Base-by-base conservation (phyloP, 805 yeast genomes). In the Peterozyma xylosa region DNA sequence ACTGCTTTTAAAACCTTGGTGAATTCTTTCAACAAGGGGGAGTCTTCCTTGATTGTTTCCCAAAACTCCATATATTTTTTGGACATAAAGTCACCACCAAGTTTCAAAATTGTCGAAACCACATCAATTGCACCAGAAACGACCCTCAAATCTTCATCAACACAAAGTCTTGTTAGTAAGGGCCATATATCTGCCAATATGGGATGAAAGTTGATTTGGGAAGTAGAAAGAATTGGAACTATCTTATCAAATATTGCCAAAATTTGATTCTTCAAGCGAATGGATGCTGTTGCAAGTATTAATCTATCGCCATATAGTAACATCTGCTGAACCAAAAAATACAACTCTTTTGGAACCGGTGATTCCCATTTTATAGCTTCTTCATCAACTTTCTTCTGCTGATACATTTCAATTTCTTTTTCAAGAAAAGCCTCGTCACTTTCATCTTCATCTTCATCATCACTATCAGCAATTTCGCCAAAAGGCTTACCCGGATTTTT, bases 301-400 rank as follows among this genome's bases (percentile, higher is more conserved):
- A 77, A 68, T 46, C 86, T 66, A 43, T 86, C 84, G 6, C 91
- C 82, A 56, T 88, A 86, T 5, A 68, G 73, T 42, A 79, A 67
- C 3, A 91, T 78, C 43, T 76, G 76, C 37, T 79, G 75, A 1
- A 86, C 62, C 2, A 81, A 63, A 35, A 62, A 57, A 58, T 86
- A 91, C 0, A 83, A 64, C 2, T 70, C 63, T 35, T 72, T 64
- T 0, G 95, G 85, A 0, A 90, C 65, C 0, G 81, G 79, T 0
- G 91, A 82, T 0, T 56, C 51, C 96, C 96, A 89, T 30, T 68
- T 67, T 13, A 66, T 69, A 33, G 60, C 44, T 33, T 50, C 55
- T 9, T 50, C 52, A n/a, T 56, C 58, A 1, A 43, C 49, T 1
- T 43, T 42, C 17, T 48, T 51, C 5, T 46, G 37, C 38, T 46